phyloP scores from a whole-genome alignment of 345 rosid species.

The Hibiscus tridactylites region DNA sequence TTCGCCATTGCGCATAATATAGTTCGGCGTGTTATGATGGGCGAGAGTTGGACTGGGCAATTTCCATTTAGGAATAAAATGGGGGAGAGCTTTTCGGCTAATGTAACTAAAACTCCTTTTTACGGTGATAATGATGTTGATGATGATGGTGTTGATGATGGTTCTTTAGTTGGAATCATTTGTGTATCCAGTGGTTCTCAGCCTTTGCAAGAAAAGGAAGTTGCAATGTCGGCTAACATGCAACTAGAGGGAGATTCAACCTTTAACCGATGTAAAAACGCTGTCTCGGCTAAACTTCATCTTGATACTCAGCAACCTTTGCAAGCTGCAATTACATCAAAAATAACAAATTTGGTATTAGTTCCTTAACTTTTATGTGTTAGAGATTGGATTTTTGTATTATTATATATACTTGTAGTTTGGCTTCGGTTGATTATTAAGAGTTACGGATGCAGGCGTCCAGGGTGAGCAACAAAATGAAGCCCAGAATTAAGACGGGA shows the following conservation, averaged over 20 bases:
- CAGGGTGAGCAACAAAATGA: constrained; percentile 77
- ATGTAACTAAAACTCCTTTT: constrained; percentile 69
- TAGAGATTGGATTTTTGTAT: not conserved
- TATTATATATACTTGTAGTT: constrained; percentile 5
- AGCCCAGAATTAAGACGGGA: constrained; percentile 57
- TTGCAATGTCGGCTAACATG: constrained; percentile 25
- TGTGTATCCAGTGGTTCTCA: constrained; percentile 58
- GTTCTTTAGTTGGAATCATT: constrained; percentile 60
- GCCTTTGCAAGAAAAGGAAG: constrained; percentile 38
- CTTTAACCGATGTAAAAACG: constrained; percentile 36
- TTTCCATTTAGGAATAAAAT: constrained; percentile 73
- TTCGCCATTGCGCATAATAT: constrained; percentile 40
- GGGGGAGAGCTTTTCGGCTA: constrained; percentile 52
- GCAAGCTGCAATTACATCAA: constrained; percentile 82
- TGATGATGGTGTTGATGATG: constrained; percentile 5
- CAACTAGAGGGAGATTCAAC: constrained; percentile 40
- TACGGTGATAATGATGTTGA: constrained; percentile 54
- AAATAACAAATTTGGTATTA: constrained; percentile 73
- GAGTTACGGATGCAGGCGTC: constrained; percentile 49
- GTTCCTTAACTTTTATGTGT: constrained; percentile 12
- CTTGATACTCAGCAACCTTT: constrained; percentile 88
- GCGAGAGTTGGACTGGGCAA: constrained; percentile 92
- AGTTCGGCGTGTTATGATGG: constrained; percentile 39
- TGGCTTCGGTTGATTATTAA: constrained; percentile 21
- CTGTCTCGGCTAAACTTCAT: constrained; percentile 65